Conservation (phyloP, 352 stramenopile genomes). For the Phytophthora pisi region DNA sequence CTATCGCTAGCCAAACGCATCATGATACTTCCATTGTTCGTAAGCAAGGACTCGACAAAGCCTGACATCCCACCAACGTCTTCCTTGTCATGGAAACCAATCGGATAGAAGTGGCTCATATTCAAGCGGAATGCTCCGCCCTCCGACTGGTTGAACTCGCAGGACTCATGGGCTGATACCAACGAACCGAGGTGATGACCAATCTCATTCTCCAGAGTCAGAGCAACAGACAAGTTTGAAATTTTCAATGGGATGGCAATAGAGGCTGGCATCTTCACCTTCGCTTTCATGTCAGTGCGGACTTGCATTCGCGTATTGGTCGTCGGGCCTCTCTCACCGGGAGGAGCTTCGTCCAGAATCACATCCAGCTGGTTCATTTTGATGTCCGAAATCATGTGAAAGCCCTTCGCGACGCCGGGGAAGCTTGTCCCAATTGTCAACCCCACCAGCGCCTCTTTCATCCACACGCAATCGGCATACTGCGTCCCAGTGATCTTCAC, state of each 20-base stretch:
- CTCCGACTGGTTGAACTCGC: conserved; percentile 66
- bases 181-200: conserved; percentile 51
- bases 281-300: conserved; percentile 67
- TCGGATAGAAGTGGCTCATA: conserved; percentile 72
- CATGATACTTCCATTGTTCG: conserved; percentile 60
- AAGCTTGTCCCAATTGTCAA: conserved; percentile 71
- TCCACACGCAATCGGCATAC: conserved; percentile 64
- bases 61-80: conserved; percentile 53
- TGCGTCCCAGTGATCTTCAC: conserved; percentile 59
- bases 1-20: conserved; percentile 55
- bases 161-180: conserved; percentile 55
- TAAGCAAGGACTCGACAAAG: conserved; percentile 69
- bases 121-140: conserved; percentile 71
- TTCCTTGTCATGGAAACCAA: conserved; percentile 48
- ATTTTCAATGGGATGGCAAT: conserved; percentile 76
- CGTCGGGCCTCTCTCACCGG: conserved; percentile 18
- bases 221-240: conserved; percentile 62
- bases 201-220: conserved; percentile 56
- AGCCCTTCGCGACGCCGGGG: conserved; percentile 57
- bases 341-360: conserved; percentile 40
- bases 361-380: conserved; percentile 79
- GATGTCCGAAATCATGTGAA: conserved; percentile 70
- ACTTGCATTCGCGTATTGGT: conserved; percentile 80
- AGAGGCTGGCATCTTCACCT: conserved; percentile 72
- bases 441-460: conserved; percentile 62